Conservation (phyloP, 1,284 basidiomycete genomes). For the Ustilago xerochloae region DNA sequence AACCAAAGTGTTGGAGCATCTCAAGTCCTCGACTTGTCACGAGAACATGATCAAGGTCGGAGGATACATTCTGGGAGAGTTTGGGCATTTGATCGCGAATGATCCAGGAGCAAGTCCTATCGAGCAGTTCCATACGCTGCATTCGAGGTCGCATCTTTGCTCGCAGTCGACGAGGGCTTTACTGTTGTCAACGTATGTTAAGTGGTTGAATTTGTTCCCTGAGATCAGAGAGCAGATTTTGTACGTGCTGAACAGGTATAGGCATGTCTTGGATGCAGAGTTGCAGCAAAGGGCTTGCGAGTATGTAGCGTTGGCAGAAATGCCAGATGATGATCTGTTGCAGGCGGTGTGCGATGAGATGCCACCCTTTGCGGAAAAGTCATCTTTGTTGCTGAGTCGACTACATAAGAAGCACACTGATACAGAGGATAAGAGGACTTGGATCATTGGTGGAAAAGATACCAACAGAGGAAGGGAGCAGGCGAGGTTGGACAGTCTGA, state of each 20-base stretch:
- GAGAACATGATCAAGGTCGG: constrained; percentile 98
- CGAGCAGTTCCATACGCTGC: constrained; percentile 93
- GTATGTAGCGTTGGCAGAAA: constrained; percentile 59
- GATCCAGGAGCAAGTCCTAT: constrained; percentile 90
- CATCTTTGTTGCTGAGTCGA: constrained; percentile 82
- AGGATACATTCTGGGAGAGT: constrained; percentile 95
- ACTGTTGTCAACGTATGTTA: constrained; percentile 95
- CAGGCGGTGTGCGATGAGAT: constrained; percentile 98
- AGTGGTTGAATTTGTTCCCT: constrained; percentile 99
- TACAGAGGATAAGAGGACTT: constrained; percentile 83
- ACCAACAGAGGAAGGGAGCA: constrained; percentile 80
- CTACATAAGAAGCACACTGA: constrained; percentile 88
- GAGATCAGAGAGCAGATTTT: constrained; percentile 95
- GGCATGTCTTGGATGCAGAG: constrained; percentile 94
- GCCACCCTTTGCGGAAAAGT: constrained; percentile 95
- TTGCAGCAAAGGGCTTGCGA: constrained; percentile 93
- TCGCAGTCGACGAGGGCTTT: constrained; percentile 90
- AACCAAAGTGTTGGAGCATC: constrained; percentile 88
- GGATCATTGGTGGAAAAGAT: constrained; percentile 93
- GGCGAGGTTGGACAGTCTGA: constrained; percentile 73
- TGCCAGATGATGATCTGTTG: constrained; percentile 83
- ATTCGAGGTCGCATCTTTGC: constrained; percentile 95
- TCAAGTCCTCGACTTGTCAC: constrained; percentile 88
- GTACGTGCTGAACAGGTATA: constrained; percentile 94
- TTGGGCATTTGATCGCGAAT: constrained; percentile 93